Percentiles rank a stretch among this genome's conserved stretches.
These are phyloP conservation scores for Ophiostoma australiae DNA, from an alignment of 2,329 filamentous ascomycete species.

Conservation along the genomic window DNA sequence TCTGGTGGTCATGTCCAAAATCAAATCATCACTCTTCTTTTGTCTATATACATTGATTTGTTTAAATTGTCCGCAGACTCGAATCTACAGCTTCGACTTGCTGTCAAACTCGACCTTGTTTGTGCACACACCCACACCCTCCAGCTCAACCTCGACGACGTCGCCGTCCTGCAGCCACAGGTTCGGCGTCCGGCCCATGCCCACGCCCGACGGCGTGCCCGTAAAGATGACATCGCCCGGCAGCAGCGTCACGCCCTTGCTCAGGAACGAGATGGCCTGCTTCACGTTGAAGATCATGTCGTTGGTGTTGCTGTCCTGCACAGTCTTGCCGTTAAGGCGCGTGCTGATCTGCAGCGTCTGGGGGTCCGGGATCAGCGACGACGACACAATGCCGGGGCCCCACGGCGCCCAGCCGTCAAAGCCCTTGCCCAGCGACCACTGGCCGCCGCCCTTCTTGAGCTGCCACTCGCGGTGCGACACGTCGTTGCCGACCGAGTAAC, in stretches of 20 bases:
- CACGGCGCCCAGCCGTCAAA: conserved; percentile 73
- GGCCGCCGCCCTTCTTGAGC: conserved; percentile 59
- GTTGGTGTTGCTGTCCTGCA: conserved; percentile 54
- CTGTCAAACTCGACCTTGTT: conserved; percentile 46
- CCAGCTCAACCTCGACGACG: conserved; percentile 62
- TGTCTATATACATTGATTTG: background rate
- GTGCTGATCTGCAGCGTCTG: conserved; percentile 54
- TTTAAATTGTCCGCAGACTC: too few relatives aligned
- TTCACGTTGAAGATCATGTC: conserved; percentile 62
- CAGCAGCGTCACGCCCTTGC: conserved; percentile 57
- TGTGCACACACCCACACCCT: conserved; percentile 58
- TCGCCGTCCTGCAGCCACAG: conserved; percentile 68
- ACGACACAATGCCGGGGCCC: conserved; percentile 64
- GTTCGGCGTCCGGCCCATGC: conserved; percentile 61
- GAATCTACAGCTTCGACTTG: conserved; percentile 31
- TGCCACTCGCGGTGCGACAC: conserved; percentile 78
- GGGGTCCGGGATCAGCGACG: conserved; percentile 49
- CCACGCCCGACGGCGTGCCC: conserved; percentile 65
- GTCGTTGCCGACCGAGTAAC: conserved; percentile 72
- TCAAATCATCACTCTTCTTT: background rate
- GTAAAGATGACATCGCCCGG: conserved; percentile 64
- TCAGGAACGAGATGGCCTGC: conserved; percentile 55
- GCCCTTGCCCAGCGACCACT: conserved; percentile 68
- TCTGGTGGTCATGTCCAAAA: too few relatives aligned
- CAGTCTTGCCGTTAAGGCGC: conserved; percentile 53